Percentiles rank a stretch among this genome's conserved stretches.
Evolutionary conservation across 352 stramenopile species (phyloP).

Genomic region (Globisporangium emineosum): DNA sequence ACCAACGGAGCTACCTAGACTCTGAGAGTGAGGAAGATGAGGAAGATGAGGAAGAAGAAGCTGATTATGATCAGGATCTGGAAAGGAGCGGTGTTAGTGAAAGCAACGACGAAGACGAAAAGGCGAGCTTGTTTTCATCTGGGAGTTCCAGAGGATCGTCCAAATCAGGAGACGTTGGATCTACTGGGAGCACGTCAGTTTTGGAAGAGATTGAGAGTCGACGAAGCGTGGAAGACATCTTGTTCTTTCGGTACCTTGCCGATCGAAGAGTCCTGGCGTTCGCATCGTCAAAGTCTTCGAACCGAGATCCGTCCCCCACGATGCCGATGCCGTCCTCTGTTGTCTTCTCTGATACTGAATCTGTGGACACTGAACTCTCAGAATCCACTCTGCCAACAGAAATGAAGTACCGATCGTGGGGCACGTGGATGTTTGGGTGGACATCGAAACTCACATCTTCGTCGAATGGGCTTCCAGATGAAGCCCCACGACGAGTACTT

Average conservation of each 20-base stretch:
- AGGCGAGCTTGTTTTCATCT: slow-evolving; percentile 7
- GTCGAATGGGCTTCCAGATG: slow-evolving; percentile 24
- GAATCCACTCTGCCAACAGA: slow-evolving; percentile 71
- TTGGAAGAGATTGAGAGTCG: slow-evolving; percentile 75
- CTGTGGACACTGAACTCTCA: slow-evolving; percentile 73
- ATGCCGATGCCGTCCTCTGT: slow-evolving; percentile 45
- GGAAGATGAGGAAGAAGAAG: slow-evolving; percentile 61
- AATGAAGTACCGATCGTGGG: slow-evolving; percentile 75
- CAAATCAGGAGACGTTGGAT: background rate
- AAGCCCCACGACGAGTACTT: slow-evolving; percentile 43
- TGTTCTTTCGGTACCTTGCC: slow-evolving; percentile 83
- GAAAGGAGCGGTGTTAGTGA: slow-evolving; percentile 10
- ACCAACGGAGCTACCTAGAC: slow-evolving; percentile 32
- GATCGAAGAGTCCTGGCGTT: slow-evolving; percentile 43
- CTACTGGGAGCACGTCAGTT: slow-evolving; percentile 12
- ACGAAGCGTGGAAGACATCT: slow-evolving; percentile 74
- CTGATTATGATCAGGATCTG: slow-evolving; percentile 21
- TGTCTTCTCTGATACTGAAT: slow-evolving; percentile 70
- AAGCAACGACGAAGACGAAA: slow-evolving; percentile 7
- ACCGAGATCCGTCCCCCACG: slow-evolving; percentile 18
- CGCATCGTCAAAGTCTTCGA: slow-evolving; percentile 19
- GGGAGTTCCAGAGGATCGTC: slow-evolving; percentile 6
- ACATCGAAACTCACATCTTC: slow-evolving; percentile 61
- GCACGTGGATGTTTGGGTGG: slow-evolving; percentile 86
- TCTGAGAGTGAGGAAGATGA: slow-evolving; percentile 69